Evolutionary conservation across 2,329 filamentous ascomycete species (phyloP).

Genomic region (Ambrosiella beaveri): DNA sequence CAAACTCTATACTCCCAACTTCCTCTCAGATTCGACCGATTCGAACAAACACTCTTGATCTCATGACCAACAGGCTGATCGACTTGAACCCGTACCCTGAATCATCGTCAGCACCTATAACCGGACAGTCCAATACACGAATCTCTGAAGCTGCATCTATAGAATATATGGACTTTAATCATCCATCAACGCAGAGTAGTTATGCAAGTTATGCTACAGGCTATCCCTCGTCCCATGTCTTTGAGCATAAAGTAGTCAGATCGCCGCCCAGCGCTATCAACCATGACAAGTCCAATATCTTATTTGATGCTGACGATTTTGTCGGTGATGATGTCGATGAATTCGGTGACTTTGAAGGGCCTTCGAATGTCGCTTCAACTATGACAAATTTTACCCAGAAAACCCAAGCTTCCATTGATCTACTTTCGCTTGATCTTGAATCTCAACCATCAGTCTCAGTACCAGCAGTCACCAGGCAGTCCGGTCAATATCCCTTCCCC

Average conservation of each 20-base stretch:
- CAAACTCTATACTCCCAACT: not conserved
- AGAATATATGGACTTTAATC: too few relatives aligned
- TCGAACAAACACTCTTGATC: conserved; percentile 34
- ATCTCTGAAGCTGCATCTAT: too few relatives aligned
- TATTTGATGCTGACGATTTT: conserved; percentile 49
- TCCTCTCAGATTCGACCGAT: conserved; percentile 16
- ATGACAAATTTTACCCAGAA: not conserved
- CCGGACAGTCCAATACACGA: too few relatives aligned
- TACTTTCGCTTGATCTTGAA: conserved; percentile 22
- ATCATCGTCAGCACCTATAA: not conserved
- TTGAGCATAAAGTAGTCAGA: not conserved
- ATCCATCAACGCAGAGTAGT: too few relatives aligned
- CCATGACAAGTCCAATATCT: conserved; percentile 31
- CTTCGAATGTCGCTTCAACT: not conserved
- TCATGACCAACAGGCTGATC: conserved; percentile 36
- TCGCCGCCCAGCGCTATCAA: not conserved
- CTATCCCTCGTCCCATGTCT: not conserved
- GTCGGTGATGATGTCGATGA: conserved; percentile 26
- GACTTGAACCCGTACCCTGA: conserved; percentile 18
- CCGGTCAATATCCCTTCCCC: too few relatives aligned
- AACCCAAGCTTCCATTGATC: conserved; percentile 20
- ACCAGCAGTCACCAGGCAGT: too few relatives aligned
- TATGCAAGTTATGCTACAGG: too few relatives aligned
- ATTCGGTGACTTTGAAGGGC: conserved; percentile 27
- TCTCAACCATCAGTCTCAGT: too few relatives aligned